Conservation (phyloP, 768 basidiomycete species). For the Russula emetica region DNA sequence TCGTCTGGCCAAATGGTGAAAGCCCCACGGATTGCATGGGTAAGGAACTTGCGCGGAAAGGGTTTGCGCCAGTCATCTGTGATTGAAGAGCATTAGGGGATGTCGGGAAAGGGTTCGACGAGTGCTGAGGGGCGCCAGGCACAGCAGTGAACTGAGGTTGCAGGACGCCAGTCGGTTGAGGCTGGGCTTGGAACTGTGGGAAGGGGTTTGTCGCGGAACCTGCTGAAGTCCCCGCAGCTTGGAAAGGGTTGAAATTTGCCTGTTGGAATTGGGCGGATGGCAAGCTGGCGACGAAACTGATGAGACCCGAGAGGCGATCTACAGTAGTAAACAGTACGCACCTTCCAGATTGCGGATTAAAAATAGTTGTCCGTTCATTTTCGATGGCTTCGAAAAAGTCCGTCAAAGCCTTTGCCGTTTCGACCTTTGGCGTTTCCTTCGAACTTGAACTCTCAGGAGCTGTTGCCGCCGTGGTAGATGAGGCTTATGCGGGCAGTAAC, state of each 20-base stretch:
- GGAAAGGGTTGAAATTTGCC: conserved; percentile 73
- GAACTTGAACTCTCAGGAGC: conserved; percentile 33
- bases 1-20: conserved; percentile 22
- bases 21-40: conserved; percentile 26
- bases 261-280: conserved; percentile 52
- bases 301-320: neutral
- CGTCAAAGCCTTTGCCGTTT: conserved; percentile 47
- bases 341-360: conserved; percentile 61
- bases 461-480: conserved; percentile 32
- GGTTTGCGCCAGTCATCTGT: conserved; percentile 53
- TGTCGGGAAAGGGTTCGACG: conserved; percentile 41
- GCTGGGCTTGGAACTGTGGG: conserved; percentile 35
- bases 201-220: conserved; percentile 49
- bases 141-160: conserved; percentile 28
- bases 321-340: conserved; percentile 29
- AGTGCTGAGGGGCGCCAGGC: conserved; percentile 18
- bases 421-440: conserved; percentile 33
- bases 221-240: conserved; percentile 50
- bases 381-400: conserved; percentile 94
- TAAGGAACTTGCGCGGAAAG: conserved; percentile 74
- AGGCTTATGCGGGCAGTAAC: conserved; percentile 19
- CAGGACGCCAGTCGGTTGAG: conserved; percentile 50
- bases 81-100: conserved; percentile 46
- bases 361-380: conserved; percentile 67
- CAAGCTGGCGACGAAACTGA: conserved; percentile 37